These are phyloP conservation scores for Eucalyptus erythrocorys DNA, from an alignment of 345 rosid species.

Conservation along the genomic window DNA sequence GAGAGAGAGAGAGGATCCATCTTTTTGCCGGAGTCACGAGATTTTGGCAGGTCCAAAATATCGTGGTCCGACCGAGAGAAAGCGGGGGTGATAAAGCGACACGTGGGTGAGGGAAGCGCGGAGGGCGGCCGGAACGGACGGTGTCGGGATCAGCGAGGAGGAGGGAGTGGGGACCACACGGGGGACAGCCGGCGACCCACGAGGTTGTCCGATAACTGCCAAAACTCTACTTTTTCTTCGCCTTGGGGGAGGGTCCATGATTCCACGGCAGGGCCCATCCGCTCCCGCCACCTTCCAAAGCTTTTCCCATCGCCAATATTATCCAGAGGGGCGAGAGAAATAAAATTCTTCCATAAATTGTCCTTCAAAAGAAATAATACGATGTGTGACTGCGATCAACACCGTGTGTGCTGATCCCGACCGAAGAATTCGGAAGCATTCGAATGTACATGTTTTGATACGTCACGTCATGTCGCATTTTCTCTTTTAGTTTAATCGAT, in stretches of 20 bases:
- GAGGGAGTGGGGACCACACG: slow-evolving; percentile 11
- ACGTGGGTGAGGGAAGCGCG: not conserved
- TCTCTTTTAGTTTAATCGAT: rapidly evolving
- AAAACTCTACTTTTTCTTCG: slow-evolving; percentile 35
- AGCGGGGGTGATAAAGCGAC: not conserved
- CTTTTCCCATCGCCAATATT: not conserved
- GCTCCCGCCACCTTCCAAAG: not conserved
- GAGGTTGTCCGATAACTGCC: slow-evolving; percentile 19
- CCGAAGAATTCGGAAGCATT: not conserved
- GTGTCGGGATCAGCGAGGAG: slow-evolving; percentile 18
- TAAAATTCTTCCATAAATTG: not conserved
- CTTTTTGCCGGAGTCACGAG: not conserved
- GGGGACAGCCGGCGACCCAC: not conserved
- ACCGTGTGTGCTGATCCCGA: not conserved
- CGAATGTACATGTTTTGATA: not conserved
- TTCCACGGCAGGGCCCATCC: not conserved
- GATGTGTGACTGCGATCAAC: not conserved
- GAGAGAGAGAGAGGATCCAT: not conserved
- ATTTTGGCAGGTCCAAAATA: not conserved
- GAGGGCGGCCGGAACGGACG: not conserved
- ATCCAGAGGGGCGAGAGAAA: not conserved
- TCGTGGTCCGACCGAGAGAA: not conserved
- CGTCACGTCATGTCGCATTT: not conserved
- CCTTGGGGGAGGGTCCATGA: not conserved
- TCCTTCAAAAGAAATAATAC: not conserved